Evolutionary conservation across 371 early-diverging fungal genomes (phyloP).

Genomic region (Mucor sp.): DNA sequence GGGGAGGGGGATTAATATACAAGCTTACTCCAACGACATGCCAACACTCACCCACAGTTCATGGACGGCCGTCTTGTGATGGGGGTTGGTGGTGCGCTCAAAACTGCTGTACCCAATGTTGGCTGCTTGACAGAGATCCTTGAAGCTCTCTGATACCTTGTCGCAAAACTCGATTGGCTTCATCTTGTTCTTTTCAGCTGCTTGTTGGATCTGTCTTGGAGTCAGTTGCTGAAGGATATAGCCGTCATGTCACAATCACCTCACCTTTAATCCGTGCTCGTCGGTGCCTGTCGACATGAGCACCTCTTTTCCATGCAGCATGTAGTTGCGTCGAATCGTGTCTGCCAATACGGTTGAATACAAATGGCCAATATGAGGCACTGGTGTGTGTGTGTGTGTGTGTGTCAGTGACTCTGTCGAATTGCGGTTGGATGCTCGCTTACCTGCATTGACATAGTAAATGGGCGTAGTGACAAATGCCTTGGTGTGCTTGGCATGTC

Average conservation of each 20-base stretch:
- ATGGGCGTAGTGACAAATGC: conserved; percentile 89
- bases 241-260: too few relatives aligned
- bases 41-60: conserved; percentile 86
- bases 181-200: conserved; percentile 67
- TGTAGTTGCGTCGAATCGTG: conserved; percentile 74
- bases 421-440: background rate
- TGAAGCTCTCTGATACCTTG: conserved; percentile 75
- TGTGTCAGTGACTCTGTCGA: background rate
- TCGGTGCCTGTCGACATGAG: conserved; percentile 90
- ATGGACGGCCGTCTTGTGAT: conserved; percentile 73
- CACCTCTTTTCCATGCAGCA: conserved; percentile 62
- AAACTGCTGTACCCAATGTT: conserved; percentile 82
- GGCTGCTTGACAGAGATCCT: conserved; percentile 68
- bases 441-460: conserved; percentile 96
- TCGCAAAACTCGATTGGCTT: conserved; percentile 80
- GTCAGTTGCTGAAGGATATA: too few relatives aligned
- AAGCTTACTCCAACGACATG: too few relatives aligned
- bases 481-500: conserved; percentile 22
- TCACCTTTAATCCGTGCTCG: conserved; percentile 96
- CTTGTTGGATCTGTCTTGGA: conserved; percentile 81
- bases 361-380: conserved; percentile 95
- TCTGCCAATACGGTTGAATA: conserved; percentile 91
- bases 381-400: too few relatives aligned
- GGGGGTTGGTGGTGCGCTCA: conserved; percentile 85
- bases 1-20: too few relatives aligned